Evolutionary conservation across 1,139 yeast species (phyloP), one percentile per base, ranked within the genome.

Genomic region (Geotrichum candidum): DNA sequence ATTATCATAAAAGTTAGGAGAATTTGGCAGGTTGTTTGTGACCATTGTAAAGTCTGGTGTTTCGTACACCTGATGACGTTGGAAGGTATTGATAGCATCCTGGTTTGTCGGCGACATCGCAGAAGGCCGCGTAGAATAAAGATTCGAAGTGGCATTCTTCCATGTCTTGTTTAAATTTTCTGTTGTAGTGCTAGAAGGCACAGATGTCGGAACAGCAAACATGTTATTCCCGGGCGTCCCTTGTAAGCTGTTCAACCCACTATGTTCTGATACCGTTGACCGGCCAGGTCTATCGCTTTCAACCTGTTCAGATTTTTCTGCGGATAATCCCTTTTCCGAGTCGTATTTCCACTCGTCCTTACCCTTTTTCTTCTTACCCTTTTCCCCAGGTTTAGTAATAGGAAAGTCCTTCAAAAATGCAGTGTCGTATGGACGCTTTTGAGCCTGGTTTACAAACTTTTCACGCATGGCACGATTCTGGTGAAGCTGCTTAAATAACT

Each of bases 11-110:
- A 73, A 71, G 22, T 59, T 54, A 15, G 58, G 58, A 7, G 64
- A 63, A 6, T 67, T 63, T n/a, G 74, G 73, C 4, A 74, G 68
- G 2, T 74, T 68, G 54, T 71, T 72, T 25, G 77, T 74, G 41
- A 74, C 74, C 54, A 75, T 67, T 61, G 64, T 70, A 57, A 75
- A 67, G 29, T 74, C 77, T 1, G 76, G 74, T 45, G 54, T 22
- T 27, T 27, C 33, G 52, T 50, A 41, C 22, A 25, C 29, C 31
- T 25, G 54, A 2, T 51, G 38, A 52, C 31, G 54, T 11, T 25
- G 31, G 6, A 33, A n/a, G 25, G 35, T 15, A 23, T 52, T 25
- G 11, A 15, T 52, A 33, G 13, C 54, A 2, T 31, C 35, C 27
- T 15, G 54, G 10, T 29, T 51, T 15, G 54, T 18, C 10, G 33